Evolutionary conservation across 1,139 yeast genomes (phyloP).

Genomic region (Nematodospora anomalae): DNA sequence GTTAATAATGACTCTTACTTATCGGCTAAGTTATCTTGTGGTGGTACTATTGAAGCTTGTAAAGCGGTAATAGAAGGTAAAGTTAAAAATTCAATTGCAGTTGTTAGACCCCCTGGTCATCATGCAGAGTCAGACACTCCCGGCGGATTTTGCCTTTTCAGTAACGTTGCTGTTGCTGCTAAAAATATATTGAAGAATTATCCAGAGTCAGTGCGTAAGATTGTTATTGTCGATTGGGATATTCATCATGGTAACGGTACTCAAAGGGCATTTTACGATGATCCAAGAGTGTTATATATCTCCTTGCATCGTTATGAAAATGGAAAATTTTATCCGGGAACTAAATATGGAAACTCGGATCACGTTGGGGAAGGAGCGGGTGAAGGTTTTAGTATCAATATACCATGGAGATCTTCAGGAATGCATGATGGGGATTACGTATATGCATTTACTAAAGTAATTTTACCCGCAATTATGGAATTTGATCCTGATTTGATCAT

Average conservation of each 20-base stretch:
- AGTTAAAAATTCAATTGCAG: constrained; percentile 90
- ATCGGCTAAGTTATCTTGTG: constrained; percentile 91
- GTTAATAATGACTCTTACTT: constrained; percentile 87
- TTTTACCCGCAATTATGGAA: constrained; percentile 86
- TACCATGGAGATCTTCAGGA: constrained; percentile 94
- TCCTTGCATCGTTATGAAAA: constrained; percentile 91
- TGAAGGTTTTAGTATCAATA: constrained; percentile 81
- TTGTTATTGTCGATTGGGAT: constrained; percentile 94
- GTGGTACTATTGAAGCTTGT: constrained; percentile 96
- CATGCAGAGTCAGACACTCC: constrained; percentile 98
- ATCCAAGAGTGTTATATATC: constrained; percentile 86
- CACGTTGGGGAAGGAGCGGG: constrained; percentile 86
- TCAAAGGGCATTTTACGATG: constrained; percentile 85
- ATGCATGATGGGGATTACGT: constrained; percentile 96
- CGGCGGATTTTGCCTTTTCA: constrained; percentile 94
- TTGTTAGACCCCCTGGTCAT: constrained; percentile 98
- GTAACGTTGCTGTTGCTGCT: constrained; percentile 97
- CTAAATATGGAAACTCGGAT: constrained; percentile 72
- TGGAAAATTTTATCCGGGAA: constrained; percentile 94
- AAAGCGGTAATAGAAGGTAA: constrained; percentile 90
- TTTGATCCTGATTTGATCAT: constrained; percentile 92
- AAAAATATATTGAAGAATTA: constrained; percentile 76
- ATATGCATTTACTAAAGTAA: constrained; percentile 85
- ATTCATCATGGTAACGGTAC: constrained; percentile 99
- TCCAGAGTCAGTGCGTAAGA: constrained; percentile 84